Base-by-base conservation (phyloP, 768 basidiomycete genomes). In the Termitomyces sp. region DNA sequence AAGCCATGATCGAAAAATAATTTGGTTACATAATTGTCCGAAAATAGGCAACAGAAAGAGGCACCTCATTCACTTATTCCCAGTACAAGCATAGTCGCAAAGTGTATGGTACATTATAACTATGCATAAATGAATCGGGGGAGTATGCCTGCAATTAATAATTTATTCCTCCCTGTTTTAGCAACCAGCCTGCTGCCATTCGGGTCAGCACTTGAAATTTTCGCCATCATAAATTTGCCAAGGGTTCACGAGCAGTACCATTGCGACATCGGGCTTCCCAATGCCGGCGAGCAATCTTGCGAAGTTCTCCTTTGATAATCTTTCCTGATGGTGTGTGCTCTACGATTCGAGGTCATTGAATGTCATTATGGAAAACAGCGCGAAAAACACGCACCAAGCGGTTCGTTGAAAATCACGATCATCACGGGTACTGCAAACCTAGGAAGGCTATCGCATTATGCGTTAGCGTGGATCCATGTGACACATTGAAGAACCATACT, bases 311-410 rank as follows among this genome's bases (percentile, higher is more conserved):
- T 65, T 86, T 86, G 37, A 81, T 74, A 27, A 83, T 80, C 65
- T 85, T 85, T 20, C 82, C 81, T 14, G 82, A 79, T n/a, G 83
- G 81, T 8, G 81, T 85, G 56, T 77, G 76, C 56, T 75, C 83
- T 83, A 39, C 1, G 20, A 51, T 46, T 34, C 46, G 48, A 57
- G 18, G 56, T 51, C 26, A 56, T 39, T 34, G 32, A 50, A 26
- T 48, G 29, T 27, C 55, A 46, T 53, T 46, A 32, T 53, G 24
- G 6, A 39, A 48, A 34, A 8, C 12, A 46, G 42, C 26, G 32
- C 52, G 41, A 41, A 51, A 55, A 53, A 16, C 29, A 67, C 76
- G 66, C 62, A 83, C 81, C 77, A 53, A 85, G 78, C 3, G 78
- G 74, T 32, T 75, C 66, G 49, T 78, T 70, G 29, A 70, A 67